A percentile compares a stretch with the other conserved stretches of the same genome.
phyloP scores from a whole-genome alignment of 2,329 filamentous ascomycete species.

The Endothia cerciana region DNA sequence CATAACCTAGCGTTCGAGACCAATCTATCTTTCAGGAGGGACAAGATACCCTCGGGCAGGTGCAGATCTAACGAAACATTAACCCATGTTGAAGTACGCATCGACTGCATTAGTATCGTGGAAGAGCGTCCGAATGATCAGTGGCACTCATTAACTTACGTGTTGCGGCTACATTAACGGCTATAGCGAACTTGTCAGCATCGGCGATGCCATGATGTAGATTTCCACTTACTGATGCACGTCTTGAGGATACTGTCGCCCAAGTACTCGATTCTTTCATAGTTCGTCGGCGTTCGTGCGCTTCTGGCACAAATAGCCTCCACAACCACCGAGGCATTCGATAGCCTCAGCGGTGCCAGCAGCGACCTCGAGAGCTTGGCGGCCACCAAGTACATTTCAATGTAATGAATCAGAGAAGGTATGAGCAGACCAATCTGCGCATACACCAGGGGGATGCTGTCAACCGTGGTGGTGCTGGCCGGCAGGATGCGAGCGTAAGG shows the following conservation, averaged over 20 bases:
- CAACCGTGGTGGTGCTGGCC: conserved; percentile 51
- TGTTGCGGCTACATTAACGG: not conserved
- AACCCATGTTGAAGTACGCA: not conserved
- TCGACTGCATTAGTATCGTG: not conserved
- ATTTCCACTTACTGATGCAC: conserved; percentile 55
- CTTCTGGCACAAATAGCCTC: conserved; percentile 72
- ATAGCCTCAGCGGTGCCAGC: conserved; percentile 57
- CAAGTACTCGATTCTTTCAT: conserved; percentile 84
- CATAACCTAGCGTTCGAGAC: conserved; percentile 78
- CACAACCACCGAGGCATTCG: conserved; percentile 58
- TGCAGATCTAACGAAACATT: conserved; percentile 52
- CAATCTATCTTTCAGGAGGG: conserved; percentile 66
- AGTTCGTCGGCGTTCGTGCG: conserved; percentile 66
- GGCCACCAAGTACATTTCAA: conserved; percentile 69
- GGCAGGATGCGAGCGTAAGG: conserved; percentile 51
- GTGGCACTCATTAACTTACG: not conserved
- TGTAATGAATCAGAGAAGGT: conserved; percentile 72
- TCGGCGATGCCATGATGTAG: too few relatives aligned
- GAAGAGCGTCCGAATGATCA: not conserved
- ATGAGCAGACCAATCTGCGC: conserved; percentile 64
- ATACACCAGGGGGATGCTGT: conserved; percentile 49
- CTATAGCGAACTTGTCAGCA: not conserved
- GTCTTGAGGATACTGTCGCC: conserved; percentile 86
- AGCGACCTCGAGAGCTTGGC: conserved; percentile 60
- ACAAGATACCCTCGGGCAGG: conserved; percentile 79